Evolutionary conservation across 2,329 filamentous ascomycete genomes (phyloP).

Genomic region (Penicillium paneum): DNA sequence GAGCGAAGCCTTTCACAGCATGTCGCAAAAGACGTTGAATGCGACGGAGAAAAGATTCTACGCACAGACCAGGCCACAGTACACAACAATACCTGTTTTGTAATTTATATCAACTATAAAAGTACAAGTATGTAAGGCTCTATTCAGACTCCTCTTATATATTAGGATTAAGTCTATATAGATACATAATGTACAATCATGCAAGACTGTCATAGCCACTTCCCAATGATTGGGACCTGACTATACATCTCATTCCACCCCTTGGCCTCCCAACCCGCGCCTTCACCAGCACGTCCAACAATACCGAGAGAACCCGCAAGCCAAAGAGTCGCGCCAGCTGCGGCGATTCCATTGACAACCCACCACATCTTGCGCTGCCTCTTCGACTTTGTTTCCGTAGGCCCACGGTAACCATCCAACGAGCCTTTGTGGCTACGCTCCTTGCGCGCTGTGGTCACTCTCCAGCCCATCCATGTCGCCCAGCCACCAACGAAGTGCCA

Average conservation of each 20-base stretch:
- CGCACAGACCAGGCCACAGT: constrained; percentile 18
- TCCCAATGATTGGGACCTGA: constrained; percentile 56
- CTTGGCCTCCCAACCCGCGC: constrained; percentile 73
- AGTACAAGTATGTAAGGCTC: too few relatives aligned
- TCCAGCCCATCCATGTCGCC: constrained; percentile 72
- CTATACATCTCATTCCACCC: constrained; percentile 74
- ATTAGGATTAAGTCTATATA: constrained; percentile 1
- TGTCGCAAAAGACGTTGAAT: constrained; percentile 7
- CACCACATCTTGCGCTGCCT: constrained; percentile 65
- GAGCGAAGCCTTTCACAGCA: constrained; percentile 7
- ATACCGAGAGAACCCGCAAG: constrained; percentile 75
- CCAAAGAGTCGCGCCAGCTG: constrained; percentile 65
- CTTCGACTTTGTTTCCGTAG: constrained; percentile 51
- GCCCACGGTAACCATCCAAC: constrained; percentile 33
- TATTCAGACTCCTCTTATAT: not conserved
- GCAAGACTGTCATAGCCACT: constrained; percentile 45
- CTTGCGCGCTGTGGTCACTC: constrained; percentile 37
- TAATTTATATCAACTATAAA: constrained; percentile 1
- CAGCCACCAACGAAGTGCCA: constrained; percentile 82
- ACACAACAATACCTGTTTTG: not conserved
- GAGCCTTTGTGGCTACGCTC: constrained; percentile 29
- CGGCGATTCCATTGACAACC: constrained; percentile 63
- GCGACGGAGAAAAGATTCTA: constrained; percentile 17
- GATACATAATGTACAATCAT: not conserved
- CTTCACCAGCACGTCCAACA: constrained; percentile 67